Percentiles rank a stretch among this genome's conserved stretches.
phyloP scores from a whole-genome alignment of 1,139 yeast species.

The Sugiyamaella paludigena region DNA sequence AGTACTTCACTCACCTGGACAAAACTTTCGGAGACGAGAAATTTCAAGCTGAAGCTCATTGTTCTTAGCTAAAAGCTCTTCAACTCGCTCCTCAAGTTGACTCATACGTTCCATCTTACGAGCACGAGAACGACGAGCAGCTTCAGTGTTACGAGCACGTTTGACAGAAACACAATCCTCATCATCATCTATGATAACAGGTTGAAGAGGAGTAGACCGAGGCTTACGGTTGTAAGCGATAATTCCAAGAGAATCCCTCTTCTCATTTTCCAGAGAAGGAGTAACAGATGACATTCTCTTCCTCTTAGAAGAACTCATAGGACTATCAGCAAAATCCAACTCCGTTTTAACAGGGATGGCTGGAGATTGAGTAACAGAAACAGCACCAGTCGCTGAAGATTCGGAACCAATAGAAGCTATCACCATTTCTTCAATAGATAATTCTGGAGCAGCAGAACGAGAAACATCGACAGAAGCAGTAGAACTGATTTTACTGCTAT shows the following conservation, averaged over 20 bases:
- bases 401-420: not conserved
- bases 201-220: slow-evolving; percentile 50
- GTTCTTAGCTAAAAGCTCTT: slow-evolving; percentile 49
- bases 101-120: slow-evolving; percentile 91
- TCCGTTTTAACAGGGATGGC: slow-evolving; percentile 1
- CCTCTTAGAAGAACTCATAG: slow-evolving; percentile 15
- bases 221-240: slow-evolving; percentile 43
- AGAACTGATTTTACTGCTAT: slow-evolving; percentile 4
- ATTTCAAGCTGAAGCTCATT: slow-evolving; percentile 35
- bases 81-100: slow-evolving; percentile 81
- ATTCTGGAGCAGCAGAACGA: too few species aligned
- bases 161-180: slow-evolving; percentile 65
- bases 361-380: not conserved
- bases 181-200: slow-evolving; percentile 54
- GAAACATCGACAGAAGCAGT: not conserved
- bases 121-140: slow-evolving; percentile 95
- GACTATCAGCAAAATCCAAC: slow-evolving; percentile 6
- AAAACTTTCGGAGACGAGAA: slow-evolving; percentile 23
- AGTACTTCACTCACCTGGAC: slow-evolving; percentile 5
- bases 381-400: not conserved
- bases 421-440: not conserved
- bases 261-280: slow-evolving; percentile 22
- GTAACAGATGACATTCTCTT: slow-evolving; percentile 17
- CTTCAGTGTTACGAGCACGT: slow-evolving; percentile 96
- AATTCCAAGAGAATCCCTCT: slow-evolving; percentile 40